phyloP scores from a whole-genome alignment of 2,329 filamentous ascomycete genomes.

The Fusarium staphyleae region DNA sequence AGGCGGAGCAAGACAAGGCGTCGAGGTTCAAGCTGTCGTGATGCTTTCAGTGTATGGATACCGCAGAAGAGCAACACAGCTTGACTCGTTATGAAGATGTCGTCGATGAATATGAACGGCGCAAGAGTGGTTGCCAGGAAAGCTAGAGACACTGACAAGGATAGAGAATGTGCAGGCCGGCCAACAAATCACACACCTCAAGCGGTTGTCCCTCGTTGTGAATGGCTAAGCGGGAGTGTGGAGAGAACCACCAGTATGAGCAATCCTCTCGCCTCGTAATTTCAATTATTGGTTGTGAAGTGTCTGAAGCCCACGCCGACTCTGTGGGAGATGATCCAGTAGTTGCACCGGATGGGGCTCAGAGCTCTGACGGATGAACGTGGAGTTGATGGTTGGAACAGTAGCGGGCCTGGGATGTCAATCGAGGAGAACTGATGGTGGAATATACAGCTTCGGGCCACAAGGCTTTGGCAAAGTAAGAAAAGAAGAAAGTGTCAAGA shows the following conservation, averaged over 20 bases:
- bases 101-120: constrained; percentile 30
- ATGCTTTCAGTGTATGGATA: constrained; percentile 20
- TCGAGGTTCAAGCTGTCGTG: constrained; percentile 20
- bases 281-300: constrained; percentile 34
- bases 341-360: constrained; percentile 20
- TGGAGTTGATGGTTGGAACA: constrained; percentile 17
- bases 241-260: constrained; percentile 34
- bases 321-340: constrained; percentile 15
- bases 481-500: constrained; percentile 27
- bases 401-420: constrained; percentile 17
- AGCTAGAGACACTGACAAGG: constrained; percentile 32
- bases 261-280: constrained; percentile 34
- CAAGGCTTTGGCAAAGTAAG: constrained; percentile 23
- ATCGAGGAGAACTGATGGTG: constrained; percentile 17
- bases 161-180: constrained; percentile 31
- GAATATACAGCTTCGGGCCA: constrained; percentile 24
- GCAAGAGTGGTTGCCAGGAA: constrained; percentile 27
- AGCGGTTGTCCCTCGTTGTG: constrained; percentile 29
- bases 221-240: constrained; percentile 37
- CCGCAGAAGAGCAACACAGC: constrained; percentile 9
- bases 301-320: constrained; percentile 25
- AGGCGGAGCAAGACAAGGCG: constrained; percentile 18
- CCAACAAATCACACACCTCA: constrained; percentile 38
- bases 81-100: constrained; percentile 27
- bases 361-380: constrained; percentile 15